These are phyloP conservation scores for Myriosclerotinia duriaeana DNA, from an alignment of 2,329 filamentous ascomycete species.

Conservation along the genomic window DNA sequence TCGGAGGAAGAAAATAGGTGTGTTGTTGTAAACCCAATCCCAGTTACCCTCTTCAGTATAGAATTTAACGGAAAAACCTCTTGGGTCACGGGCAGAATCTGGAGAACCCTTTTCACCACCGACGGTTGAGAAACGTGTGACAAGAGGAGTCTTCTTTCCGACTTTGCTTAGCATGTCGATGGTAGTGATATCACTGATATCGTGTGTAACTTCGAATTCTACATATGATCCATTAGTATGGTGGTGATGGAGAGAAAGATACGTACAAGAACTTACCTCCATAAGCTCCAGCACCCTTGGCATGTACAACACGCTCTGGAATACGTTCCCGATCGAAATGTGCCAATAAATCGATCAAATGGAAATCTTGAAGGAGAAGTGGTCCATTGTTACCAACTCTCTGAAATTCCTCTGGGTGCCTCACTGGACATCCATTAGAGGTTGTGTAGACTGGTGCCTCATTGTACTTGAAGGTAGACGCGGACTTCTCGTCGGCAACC, in stretches of 20 bases:
- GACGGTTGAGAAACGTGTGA: constrained; percentile 70
- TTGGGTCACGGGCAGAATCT: constrained; percentile 65
- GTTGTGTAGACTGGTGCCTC: constrained; percentile 59
- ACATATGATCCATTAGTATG: constrained; percentile 24
- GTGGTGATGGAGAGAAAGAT: background rate
- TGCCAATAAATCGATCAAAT: constrained; percentile 61
- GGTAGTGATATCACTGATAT: constrained; percentile 34
- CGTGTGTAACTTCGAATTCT: constrained; percentile 40
- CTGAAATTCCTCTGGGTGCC: constrained; percentile 53
- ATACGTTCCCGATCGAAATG: constrained; percentile 54
- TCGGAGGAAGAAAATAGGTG: constrained; percentile 73
- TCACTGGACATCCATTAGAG: constrained; percentile 59
- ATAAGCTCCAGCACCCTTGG: constrained; percentile 42
- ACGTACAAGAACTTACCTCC: constrained; percentile 30
- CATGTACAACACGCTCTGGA: constrained; percentile 60
- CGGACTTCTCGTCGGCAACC: constrained; percentile 47
- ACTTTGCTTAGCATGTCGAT: constrained; percentile 49
- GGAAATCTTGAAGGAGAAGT: constrained; percentile 63
- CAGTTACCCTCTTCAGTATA: constrained; percentile 69
- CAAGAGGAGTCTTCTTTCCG: constrained; percentile 68
- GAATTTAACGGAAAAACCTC: constrained; percentile 70
- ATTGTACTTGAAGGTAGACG: constrained; percentile 53
- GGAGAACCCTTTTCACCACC: constrained; percentile 67
- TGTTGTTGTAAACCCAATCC: constrained; percentile 77
- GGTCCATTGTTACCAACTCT: constrained; percentile 57